Conservation (phyloP, 2,329 filamentous ascomycete genomes). For the Neoascochyta sp. region DNA sequence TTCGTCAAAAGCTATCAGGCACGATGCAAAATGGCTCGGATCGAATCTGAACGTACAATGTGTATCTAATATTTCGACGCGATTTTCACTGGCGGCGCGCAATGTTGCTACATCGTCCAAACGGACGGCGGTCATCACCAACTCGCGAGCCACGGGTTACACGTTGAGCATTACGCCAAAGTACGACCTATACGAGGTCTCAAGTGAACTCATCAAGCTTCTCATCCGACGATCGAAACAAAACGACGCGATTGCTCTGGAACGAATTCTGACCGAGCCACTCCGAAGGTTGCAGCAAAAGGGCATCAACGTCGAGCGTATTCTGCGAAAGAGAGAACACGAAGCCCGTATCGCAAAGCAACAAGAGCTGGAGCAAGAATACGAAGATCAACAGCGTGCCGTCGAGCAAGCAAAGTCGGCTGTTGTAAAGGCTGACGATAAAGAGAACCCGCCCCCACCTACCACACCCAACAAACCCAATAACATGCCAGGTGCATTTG, state of each 20-base stretch:
- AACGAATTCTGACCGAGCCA: conserved; percentile 83
- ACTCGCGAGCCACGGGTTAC: conserved; percentile 64
- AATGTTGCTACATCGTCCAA: conserved; percentile 46
- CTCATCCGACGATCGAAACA: conserved; percentile 79
- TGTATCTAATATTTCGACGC: conserved; percentile 73
- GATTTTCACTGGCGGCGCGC: conserved; percentile 69
- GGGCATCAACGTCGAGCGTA: conserved; percentile 95
- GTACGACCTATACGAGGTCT: conserved; percentile 87
- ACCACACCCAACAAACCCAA: conserved; percentile 28
- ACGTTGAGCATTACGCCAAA: conserved; percentile 73
- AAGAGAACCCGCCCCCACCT: conserved; percentile 14
- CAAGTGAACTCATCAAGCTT: conserved; percentile 76
- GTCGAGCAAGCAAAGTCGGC: conserved; percentile 29
- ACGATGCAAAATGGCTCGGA: conserved; percentile 87
- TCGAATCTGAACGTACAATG: conserved; percentile 74
- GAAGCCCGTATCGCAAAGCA: conserved; percentile 84
- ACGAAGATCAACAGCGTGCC: conserved; percentile 54
- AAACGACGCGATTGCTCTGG: conserved; percentile 83
- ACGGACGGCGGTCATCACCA: conserved; percentile 66
- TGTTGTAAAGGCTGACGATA: conserved; percentile 10
- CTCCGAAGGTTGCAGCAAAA: conserved; percentile 76
- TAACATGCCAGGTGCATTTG: conserved; percentile 38
- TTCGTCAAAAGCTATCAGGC: conserved; percentile 61
- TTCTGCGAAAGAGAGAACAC: conserved; percentile 80
- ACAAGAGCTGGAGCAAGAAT: conserved; percentile 67